Percentiles rank a stretch among this genome's conserved stretches.
These are phyloP conservation scores for Collybia sordida DNA, from an alignment of 768 basidiomycete genomes.

Conservation along the genomic window DNA sequence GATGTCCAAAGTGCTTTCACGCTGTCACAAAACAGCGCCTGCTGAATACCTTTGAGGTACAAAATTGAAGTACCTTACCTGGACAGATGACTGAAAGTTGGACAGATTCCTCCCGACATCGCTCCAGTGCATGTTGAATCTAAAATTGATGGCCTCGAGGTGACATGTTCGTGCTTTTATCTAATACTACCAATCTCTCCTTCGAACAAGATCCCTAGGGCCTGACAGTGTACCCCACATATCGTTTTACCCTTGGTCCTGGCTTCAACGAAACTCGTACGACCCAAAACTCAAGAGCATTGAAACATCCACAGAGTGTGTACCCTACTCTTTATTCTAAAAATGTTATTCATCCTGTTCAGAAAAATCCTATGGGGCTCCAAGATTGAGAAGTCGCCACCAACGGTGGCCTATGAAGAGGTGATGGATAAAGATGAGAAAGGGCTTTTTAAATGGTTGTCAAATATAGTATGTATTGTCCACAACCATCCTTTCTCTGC, in stretches of 20 bases:
- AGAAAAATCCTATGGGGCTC: constrained; percentile 83
- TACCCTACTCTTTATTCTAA: constrained; percentile 4
- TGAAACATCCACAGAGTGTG: constrained; percentile 43
- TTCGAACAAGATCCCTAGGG: constrained; percentile 35
- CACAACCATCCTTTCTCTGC: not conserved
- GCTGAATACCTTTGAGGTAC: constrained; percentile 79
- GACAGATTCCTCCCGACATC: constrained; percentile 76
- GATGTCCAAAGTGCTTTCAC: constrained; percentile 87
- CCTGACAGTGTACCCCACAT: constrained; percentile 60
- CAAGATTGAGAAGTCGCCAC: constrained; percentile 72
- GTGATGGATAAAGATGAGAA: constrained; percentile 64
- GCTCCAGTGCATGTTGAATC: constrained; percentile 58
- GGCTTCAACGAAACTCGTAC: constrained; percentile 78
- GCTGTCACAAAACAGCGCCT: constrained; percentile 87
- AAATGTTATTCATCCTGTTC: not conserved
- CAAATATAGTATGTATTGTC: constrained; percentile 61
- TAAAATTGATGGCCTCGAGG: constrained; percentile 62
- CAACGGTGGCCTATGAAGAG: constrained; percentile 70
- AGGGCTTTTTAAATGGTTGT: constrained; percentile 80
- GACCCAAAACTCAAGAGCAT: constrained; percentile 55
- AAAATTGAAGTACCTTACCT: constrained; percentile 8
- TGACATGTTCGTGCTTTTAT: constrained; percentile 59
- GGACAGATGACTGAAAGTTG: not conserved
- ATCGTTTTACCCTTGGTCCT: constrained; percentile 88
- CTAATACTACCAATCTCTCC: not conserved